phyloP scores from a whole-genome alignment of 345 rosid species.

The Geranium brycei region DNA sequence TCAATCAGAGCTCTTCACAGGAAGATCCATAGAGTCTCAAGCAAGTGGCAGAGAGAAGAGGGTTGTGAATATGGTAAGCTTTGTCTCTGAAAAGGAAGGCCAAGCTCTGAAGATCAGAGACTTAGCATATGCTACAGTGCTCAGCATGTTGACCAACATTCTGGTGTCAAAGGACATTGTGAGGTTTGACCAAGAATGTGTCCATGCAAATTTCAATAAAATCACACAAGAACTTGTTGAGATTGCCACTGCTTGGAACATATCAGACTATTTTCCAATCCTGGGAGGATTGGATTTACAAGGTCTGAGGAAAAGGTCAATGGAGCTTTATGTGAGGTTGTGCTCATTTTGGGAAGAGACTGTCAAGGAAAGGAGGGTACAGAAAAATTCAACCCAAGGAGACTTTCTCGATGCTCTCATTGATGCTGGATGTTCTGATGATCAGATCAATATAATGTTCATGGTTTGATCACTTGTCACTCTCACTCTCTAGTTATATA shows the following conservation, averaged over 20 bases:
- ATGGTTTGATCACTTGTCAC: constrained; percentile 1
- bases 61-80: too few species aligned
- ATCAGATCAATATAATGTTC: constrained; percentile 6
- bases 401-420: constrained; percentile 18
- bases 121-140: not conserved
- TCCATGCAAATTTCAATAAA: not conserved
- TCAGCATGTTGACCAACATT: not conserved
- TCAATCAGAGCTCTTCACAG: too few species aligned
- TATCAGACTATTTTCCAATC: constrained; percentile 11
- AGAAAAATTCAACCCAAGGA: not conserved
- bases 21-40: too few species aligned
- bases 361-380: constrained; percentile 9
- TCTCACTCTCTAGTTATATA: too few species aligned
- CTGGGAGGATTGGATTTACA: constrained; percentile 12
- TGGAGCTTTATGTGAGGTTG: not conserved
- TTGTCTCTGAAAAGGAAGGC: too few species aligned
- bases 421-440: constrained; percentile 2
- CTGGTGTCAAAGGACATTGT: constrained; percentile 1
- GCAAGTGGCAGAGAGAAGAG: too few species aligned
- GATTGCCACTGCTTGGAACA: constrained; percentile 3
- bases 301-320: constrained; percentile 2
- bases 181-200: not conserved
- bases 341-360: constrained; percentile 1
- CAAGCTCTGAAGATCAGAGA: not conserved
- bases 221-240: constrained; percentile 7